Evolutionary conservation across 179 eudicot genomes (phyloP).

Genomic region (Spinacia oleracea): DNA sequence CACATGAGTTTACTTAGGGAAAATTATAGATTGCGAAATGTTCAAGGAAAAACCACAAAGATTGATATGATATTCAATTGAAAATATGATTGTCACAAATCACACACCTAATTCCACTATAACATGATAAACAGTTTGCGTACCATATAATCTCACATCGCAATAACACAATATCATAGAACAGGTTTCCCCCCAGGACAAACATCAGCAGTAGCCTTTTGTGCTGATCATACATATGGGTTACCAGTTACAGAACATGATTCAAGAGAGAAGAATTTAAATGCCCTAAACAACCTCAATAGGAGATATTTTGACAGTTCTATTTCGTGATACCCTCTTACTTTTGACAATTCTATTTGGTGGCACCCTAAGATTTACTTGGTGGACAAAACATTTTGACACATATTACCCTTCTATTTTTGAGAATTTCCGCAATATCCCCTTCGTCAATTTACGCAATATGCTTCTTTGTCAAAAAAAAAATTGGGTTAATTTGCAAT

Average conservation of each 20-base stretch:
- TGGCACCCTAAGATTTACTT: too few relatives aligned
- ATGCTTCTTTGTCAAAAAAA: too few relatives aligned
- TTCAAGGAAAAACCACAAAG: background rate
- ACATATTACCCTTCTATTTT: too few relatives aligned
- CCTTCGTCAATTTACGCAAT: too few relatives aligned
- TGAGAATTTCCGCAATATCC: too few relatives aligned
- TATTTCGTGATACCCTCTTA: too few relatives aligned
- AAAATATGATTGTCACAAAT: background rate
- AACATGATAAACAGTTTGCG: background rate
- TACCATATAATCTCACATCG: background rate
- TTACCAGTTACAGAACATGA: background rate
- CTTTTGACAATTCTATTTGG: too few relatives aligned
- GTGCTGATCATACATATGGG: background rate
- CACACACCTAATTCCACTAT: background rate
- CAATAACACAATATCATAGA: background rate
- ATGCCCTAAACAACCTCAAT: background rate
- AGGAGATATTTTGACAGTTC: background rate
- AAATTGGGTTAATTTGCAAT: too few relatives aligned
- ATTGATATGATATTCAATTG: background rate
- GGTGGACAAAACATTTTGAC: too few relatives aligned
- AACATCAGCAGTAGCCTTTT: background rate
- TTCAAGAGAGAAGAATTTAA: background rate
- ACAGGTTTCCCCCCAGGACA: background rate
- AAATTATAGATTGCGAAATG: background rate
- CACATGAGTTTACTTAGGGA: conserved; percentile 1